These are phyloP conservation scores for Dactylellina cionopaga DNA, from an alignment of 2,329 filamentous ascomycete genomes.

Conservation along the genomic window DNA sequence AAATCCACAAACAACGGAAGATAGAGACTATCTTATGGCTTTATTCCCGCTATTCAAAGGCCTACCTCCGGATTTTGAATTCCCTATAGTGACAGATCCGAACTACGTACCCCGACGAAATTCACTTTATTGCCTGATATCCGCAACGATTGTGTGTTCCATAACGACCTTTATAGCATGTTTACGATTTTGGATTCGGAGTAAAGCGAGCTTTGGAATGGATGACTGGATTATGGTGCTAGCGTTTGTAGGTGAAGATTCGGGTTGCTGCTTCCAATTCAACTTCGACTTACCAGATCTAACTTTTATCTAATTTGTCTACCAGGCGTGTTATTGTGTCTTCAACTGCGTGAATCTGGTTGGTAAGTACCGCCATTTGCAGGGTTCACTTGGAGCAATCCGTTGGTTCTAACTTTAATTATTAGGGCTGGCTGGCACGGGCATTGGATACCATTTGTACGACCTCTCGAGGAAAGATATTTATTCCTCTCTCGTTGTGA, in stretches of 20 bases:
- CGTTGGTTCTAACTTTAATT: neutral
- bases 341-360: conserved; percentile 52
- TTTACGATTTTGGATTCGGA: conserved; percentile 47
- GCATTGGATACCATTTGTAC: conserved; percentile 46
- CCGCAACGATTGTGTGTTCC: conserved; percentile 32
- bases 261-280: neutral
- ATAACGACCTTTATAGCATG: conserved; percentile 41
- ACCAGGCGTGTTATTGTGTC: conserved; percentile 34
- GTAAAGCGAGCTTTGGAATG: conserved; percentile 37
- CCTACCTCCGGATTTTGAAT: conserved; percentile 32
- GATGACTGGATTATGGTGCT: conserved; percentile 51
- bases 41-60: conserved; percentile 46
- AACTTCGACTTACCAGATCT: neutral
- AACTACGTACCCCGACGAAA: conserved; percentile 36
- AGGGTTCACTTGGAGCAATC: neutral
- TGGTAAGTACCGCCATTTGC: conserved; percentile 8
- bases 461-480: conserved; percentile 47
- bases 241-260: conserved; percentile 43
- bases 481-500: conserved; percentile 41
- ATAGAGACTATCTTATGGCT: conserved; percentile 39
- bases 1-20: conserved; percentile 38
- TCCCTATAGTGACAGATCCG: conserved; percentile 29
- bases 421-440: conserved; percentile 30
- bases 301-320: neutral
- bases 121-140: conserved; percentile 37